phyloP scores from a whole-genome alignment of 768 basidiomycete species.

The Leucogyrophana mollusca region DNA sequence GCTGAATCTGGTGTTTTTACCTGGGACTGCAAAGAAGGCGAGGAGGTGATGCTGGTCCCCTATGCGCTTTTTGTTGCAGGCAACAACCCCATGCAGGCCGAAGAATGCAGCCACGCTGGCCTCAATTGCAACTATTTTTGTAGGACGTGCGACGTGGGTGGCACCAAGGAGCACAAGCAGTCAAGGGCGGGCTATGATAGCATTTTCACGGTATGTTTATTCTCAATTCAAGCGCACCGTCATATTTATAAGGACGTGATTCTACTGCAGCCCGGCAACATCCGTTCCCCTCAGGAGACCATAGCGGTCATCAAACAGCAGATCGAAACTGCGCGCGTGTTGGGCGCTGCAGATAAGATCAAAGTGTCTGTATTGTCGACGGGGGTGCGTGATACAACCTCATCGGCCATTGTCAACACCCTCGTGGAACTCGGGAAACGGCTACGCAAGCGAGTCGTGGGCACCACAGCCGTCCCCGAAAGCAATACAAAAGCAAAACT shows the following conservation, averaged over 20 bases:
- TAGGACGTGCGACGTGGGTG: conserved; percentile 20
- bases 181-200: conserved; percentile 23
- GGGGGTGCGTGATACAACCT: background rate
- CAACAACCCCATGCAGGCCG: too few species aligned
- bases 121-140: too few species aligned
- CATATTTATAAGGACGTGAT: too few species aligned
- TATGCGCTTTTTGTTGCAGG: conserved; percentile 17
- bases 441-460: background rate
- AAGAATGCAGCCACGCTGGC: too few species aligned
- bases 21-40: conserved; percentile 12
- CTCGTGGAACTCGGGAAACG: conserved; percentile 3
- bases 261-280: conserved; percentile 4
- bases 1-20: conserved; percentile 2
- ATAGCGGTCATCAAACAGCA: background rate
- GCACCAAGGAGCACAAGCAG: conserved; percentile 8
- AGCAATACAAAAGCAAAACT: background rate
- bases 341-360: background rate
- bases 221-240: too few species aligned
- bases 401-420: background rate
- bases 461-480: conserved; percentile 4
- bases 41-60: conserved; percentile 11
- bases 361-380: background rate
- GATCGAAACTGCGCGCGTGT: background rate
- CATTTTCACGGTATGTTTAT: conserved; percentile 17
- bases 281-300: conserved; percentile 1